These are phyloP conservation scores for Alopecurus myosuroides DNA, from an alignment of 176 grass and related monocot species.

Conservation along the genomic window DNA sequence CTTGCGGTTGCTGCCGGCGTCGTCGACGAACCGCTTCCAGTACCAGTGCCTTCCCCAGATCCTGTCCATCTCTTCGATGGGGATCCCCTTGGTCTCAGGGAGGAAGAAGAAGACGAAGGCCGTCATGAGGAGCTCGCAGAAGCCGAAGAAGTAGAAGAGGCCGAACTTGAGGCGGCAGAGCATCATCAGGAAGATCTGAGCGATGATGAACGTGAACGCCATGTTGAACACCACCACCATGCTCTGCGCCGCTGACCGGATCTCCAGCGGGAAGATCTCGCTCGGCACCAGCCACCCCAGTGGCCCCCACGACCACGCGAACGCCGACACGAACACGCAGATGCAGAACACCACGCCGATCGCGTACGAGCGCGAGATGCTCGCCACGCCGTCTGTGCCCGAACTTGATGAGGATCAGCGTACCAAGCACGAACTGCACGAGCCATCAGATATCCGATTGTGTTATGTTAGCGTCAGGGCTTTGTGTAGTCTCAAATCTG, in stretches of 20 bases:
- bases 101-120: conserved; percentile 37
- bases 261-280: conserved; percentile 70
- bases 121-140: conserved; percentile 46
- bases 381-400: conserved; percentile 18
- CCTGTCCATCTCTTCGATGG: conserved; percentile 40
- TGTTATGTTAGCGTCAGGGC: not conserved
- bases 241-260: conserved; percentile 56
- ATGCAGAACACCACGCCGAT: conserved; percentile 45
- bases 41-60: conserved; percentile 34
- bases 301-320: conserved; percentile 68
- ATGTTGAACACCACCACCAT: conserved; percentile 35
- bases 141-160: conserved; percentile 50
- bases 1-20: not conserved
- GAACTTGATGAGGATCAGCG: conserved; percentile 11
- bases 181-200: conserved; percentile 63
- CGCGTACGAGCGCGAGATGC: conserved; percentile 20
- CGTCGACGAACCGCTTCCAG: conserved; percentile 31
- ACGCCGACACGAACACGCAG: conserved; percentile 46
- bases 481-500: not conserved
- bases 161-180: conserved; percentile 54
- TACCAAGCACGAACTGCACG: not conserved
- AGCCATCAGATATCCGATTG: not conserved
- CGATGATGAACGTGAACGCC: conserved; percentile 40
- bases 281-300: conserved; percentile 56
- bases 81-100: conserved; percentile 47